phyloP scores from a whole-genome alignment of 1,139 yeast genomes.

The Nakaseomyces bracarensis region DNA sequence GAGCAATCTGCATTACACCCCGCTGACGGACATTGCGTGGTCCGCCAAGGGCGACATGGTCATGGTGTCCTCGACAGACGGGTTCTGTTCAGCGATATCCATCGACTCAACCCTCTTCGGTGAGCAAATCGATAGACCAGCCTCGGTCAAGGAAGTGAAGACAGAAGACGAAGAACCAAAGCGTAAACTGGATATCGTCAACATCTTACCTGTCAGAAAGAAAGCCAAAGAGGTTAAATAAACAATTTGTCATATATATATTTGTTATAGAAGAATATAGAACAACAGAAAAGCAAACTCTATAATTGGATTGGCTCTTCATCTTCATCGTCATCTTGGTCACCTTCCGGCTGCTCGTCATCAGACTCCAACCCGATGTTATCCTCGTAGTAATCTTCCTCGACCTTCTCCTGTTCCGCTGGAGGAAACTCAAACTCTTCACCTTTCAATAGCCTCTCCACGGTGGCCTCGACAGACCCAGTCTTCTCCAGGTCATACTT shows the following conservation, averaged over 20 bases:
- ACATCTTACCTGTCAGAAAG: slow-evolving; percentile 21
- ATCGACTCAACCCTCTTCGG: slow-evolving; percentile 53
- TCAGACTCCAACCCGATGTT: neutral
- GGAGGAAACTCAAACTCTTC: slow-evolving; percentile 66
- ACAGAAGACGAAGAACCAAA: neutral
- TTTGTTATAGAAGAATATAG: slow-evolving; percentile 16
- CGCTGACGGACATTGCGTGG: slow-evolving; percentile 86
- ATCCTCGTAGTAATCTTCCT: neutral
- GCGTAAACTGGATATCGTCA: slow-evolving; percentile 12
- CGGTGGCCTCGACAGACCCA: slow-evolving; percentile 74
- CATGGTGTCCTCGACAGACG: slow-evolving; percentile 84
- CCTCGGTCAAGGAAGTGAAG: neutral
- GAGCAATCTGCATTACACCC: slow-evolving; percentile 76
- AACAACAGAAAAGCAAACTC: slow-evolving; percentile 2
- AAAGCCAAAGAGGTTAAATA: no score
- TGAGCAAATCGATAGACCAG: slow-evolving; percentile 15
- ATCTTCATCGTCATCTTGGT: neutral
- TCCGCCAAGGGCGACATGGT: slow-evolving; percentile 63
- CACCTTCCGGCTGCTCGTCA: neutral
- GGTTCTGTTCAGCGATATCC: slow-evolving; percentile 67
- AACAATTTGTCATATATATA: no score
- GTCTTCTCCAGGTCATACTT: slow-evolving; percentile 53
- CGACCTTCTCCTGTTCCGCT: slow-evolving; percentile 1
- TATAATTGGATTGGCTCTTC: neutral
- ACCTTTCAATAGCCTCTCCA: slow-evolving; percentile 56